Evolutionary conservation across 305 asterid species (phyloP), one percentile per base, ranked within the genome.

Genomic region (Fraxinus xanthoxyloides): DNA sequence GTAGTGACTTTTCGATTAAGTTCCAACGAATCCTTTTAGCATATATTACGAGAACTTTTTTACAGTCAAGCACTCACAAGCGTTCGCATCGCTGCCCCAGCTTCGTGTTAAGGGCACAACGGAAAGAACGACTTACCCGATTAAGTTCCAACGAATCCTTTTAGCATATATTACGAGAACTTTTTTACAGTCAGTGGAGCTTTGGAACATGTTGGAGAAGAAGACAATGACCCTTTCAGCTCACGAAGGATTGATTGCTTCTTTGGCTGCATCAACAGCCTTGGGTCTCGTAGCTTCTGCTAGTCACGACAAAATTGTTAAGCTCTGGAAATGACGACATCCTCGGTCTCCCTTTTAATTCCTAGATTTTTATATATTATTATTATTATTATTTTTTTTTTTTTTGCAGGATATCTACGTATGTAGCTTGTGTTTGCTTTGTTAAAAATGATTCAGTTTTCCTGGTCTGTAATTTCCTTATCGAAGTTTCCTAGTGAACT

Each of bases 261-360:
- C 97, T 7, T 77, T 96, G 89, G 95, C 98, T 0, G 97, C 88
- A 9, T 96, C 99, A 0, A 77, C 94, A 0, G 94, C 32, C 12
- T 90, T 92, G 1, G 98, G 98, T 15, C 83, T 93, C 80, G 97
- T 96, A 12, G 99, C 98, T 63, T 96, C 99, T 0, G 97, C 98
- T 21, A 93, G 98, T 78, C 99, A 96, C 34, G 98, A 96, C 90
- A 94, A 93, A 82, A 85, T 90, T 9, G 94, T 96, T 7, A 96
- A 93, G 87, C 90, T 96, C 63, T 96, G 98, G 98, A 96, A 96
- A 85, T 96, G 88, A 89, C 36, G n/a, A 26, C 7, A 26, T 56
- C 43, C n/a, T n/a, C 51, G 3, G 10, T 24, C 32, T 40, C 35
- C 36, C 10, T 2, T 74, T 70, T 54, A 12, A 40, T 21, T n/a